Base-by-base conservation (phyloP, 352 stramenopile species). In the Pythium coloratum region DNA sequence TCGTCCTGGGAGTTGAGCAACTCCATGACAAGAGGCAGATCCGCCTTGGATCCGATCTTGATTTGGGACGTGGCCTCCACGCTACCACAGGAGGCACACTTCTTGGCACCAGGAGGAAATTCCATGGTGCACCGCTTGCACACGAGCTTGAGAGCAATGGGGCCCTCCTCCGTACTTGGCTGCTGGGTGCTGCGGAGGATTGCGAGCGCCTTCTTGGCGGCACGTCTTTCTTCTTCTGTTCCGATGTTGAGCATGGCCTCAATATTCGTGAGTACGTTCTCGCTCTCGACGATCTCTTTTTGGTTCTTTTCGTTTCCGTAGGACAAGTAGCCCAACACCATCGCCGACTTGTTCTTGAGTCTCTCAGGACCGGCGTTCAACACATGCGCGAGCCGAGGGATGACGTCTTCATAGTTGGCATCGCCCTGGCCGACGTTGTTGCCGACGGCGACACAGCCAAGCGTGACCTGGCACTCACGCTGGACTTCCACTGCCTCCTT, bases 301-400 rank as follows among this genome's bases (percentile, higher is more conserved):
- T 33, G 58, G 47, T 26, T 64, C 2, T 32, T 32, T n/a, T n/a
- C n/a, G 46, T 56, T 64, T 24, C 44, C 58, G 18, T 64, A 46
- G 2, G 58, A 44, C 44, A 55, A 33, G 58, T 64, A 64, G 20
- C 28, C 58, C 3, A 64, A 32, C 44, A 57, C 34, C 18, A 64
- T 44, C 32, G 57, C 46, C 10, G 46, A 28, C 58, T 64, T 64
- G 58, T 16, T 54, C 44, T 63, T 54, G 14, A 55, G 40, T 24
- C 32, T 47, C 0, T 50, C 46, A n/a, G 20, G 18, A 30, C 9
- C 28, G 44, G n/a, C n/a, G n/a, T 32, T 20, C 8, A 28, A 2
- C 30, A 55, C 18, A 36, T 56, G 26, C 28, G 47, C 49, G 58
- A 55, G 44, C 30, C 46, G n/a, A 14, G 34, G 24, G 26, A 59